phyloP scores from a whole-genome alignment of 495 filamentous ascomycete species.

The Glonium stellatum region DNA sequence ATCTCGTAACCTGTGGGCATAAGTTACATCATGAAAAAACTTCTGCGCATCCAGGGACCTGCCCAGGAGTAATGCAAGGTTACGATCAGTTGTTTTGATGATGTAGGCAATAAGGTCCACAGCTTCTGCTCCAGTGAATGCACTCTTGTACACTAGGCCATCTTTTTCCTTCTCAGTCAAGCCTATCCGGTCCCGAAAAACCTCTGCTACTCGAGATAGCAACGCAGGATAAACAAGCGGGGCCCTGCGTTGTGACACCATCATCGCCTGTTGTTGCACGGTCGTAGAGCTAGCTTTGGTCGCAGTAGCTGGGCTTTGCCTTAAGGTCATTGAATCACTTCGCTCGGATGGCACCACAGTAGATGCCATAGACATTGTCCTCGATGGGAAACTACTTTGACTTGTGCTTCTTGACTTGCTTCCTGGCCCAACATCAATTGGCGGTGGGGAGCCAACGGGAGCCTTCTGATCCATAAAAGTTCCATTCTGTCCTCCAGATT shows the following conservation, averaged over 20 bases:
- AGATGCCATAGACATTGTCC: constrained; percentile 87
- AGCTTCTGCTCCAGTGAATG: constrained; percentile 89
- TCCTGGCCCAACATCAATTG: constrained; percentile 23
- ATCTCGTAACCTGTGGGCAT: constrained; percentile 91
- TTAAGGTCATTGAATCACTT: constrained; percentile 35
- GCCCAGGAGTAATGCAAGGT: constrained; percentile 87
- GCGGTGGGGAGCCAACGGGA: constrained; percentile 17
- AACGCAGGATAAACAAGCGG: constrained; percentile 90
- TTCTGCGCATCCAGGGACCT: constrained; percentile 95
- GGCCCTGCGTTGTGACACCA: constrained; percentile 50
- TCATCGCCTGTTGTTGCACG: constrained; percentile 37
- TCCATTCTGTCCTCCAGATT: constrained; percentile 38
- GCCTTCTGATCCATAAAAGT: constrained; percentile 7
- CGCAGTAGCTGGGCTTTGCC: constrained; percentile 32
- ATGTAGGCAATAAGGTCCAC: constrained; percentile 92
- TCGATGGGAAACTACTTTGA: constrained; percentile 37
- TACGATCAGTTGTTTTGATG: constrained; percentile 93
- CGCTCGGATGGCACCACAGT: constrained; percentile 49
- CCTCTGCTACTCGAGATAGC: constrained; percentile 82
- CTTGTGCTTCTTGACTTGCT: constrained; percentile 36
- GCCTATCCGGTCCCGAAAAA: constrained; percentile 77
- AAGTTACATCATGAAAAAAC: constrained; percentile 99
- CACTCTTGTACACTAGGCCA: constrained; percentile 91
- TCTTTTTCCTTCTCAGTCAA: constrained; percentile 90
- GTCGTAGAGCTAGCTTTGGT: constrained; percentile 39